Evolutionary conservation across 192 early-diverging fungal species (phyloP), one percentile per base, ranked within the genome.

Genomic region (Cetraspora pellucida): DNA sequence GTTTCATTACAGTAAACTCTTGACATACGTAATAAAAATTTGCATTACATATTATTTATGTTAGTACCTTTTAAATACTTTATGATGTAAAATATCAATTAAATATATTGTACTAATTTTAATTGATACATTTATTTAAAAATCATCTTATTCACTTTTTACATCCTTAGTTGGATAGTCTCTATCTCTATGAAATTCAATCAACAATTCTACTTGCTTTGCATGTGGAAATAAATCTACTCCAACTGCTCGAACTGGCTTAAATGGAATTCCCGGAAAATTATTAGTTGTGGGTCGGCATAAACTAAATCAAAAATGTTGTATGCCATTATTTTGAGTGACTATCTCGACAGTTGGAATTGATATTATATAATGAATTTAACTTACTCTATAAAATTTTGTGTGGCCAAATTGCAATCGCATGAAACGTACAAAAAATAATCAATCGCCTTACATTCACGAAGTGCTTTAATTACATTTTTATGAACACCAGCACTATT

Each of bases 161-260:
- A 14, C 19, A 19, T 54, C 11, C 4, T 54, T 54, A 0, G 50
- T 54, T 31, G 60, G 28, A 37, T 63, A 16, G 5, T 63, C 14
- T 21, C 23, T 55, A 30, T 86, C 79, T 59, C 90, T 74, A n/a
- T 82, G 69, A 76, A 93, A 91, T 72, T 89, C 89, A 57, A 94
- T 74, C 16, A 95, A 80, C 23, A 94, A 75, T 82, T 94, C 93
- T 55, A 82, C 90, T 58, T 86, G 87, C 25, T 84, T 74, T 25
- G 91, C 89, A 78, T 95, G 90, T 58, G 93, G 93, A 85, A 95
- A 95, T 23, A 95, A 65, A 77, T 95, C 93, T 8, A 95, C 82
- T 2, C 90, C 83, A 31, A 89, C 78, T 2, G 88, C 90, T 52
- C 82, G 77, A 13, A 78, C 64, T 2, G 88, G 88, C n/a, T 82